Conservation (phyloP, 768 basidiomycete species). For the Tricholoma saponaceum region DNA sequence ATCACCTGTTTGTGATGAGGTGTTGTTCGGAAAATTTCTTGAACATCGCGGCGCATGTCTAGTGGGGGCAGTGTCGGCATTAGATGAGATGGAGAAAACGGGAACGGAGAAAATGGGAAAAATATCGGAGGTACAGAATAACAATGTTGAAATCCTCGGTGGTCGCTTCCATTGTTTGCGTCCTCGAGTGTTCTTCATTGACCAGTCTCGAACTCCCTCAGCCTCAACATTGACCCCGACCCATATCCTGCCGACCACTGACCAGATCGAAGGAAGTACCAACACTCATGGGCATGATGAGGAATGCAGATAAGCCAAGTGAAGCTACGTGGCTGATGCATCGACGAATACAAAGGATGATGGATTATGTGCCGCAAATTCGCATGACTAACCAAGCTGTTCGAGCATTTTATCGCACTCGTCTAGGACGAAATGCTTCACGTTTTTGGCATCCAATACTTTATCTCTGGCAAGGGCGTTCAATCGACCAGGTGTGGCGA, state of each 20-base stretch:
- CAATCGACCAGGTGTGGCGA: slow-evolving; percentile 95
- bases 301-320: slow-evolving; percentile 34
- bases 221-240: slow-evolving; percentile 33
- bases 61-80: slow-evolving; percentile 64
- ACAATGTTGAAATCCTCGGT: slow-evolving; percentile 28
- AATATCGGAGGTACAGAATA: slow-evolving; percentile 27
- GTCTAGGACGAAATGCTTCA: slow-evolving; percentile 99
- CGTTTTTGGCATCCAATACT: slow-evolving; percentile 88
- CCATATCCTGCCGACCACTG: slow-evolving; percentile 34
- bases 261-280: slow-evolving; percentile 34
- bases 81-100: slow-evolving; percentile 56
- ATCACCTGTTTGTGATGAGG: slow-evolving; percentile 99
- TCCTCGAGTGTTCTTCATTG: slow-evolving; percentile 30
- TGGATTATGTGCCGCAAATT: slow-evolving; percentile 61
- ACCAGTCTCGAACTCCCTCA: slow-evolving; percentile 16
- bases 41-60: slow-evolving; percentile 99
- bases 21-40: slow-evolving; percentile 99
- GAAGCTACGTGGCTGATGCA: slow-evolving; percentile 39
- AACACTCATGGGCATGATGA: slow-evolving; percentile 32
- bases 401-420: slow-evolving; percentile 99
- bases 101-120: slow-evolving; percentile 47
- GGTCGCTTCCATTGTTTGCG: slow-evolving; percentile 31
- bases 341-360: slow-evolving; percentile 50
- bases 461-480: slow-evolving; percentile 96
- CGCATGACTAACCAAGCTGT: slow-evolving; percentile 99